Percentiles rank a stretch among this genome's conserved stretches.
Evolutionary conservation across 1,284 basidiomycete species (phyloP).

Genomic region (Cutaneotrichosporon dermatis): DNA sequence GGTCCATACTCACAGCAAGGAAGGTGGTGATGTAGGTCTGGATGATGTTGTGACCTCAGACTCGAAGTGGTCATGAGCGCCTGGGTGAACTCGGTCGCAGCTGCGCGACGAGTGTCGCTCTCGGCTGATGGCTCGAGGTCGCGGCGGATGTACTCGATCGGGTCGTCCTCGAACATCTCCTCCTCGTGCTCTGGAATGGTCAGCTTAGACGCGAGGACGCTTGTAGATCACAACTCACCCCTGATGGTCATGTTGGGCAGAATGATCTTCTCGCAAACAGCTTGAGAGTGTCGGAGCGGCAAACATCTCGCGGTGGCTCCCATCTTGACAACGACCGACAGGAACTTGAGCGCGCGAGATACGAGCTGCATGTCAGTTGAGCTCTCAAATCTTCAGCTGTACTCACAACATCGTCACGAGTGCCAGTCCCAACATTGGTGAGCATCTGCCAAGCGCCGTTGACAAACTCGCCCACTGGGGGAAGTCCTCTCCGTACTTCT

Average conservation of each 20-base stretch:
- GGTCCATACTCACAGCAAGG: slow-evolving; percentile 56
- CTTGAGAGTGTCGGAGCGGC: slow-evolving; percentile 64
- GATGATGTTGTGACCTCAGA: slow-evolving; percentile 77
- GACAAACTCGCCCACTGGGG: slow-evolving; percentile 74
- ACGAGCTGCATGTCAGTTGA: slow-evolving; percentile 60
- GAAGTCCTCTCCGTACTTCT: slow-evolving; percentile 86
- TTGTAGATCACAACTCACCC: slow-evolving; percentile 42
- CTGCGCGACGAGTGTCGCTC: slow-evolving; percentile 75
- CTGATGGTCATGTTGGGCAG: slow-evolving; percentile 86
- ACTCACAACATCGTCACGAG: slow-evolving; percentile 70
- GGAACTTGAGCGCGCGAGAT: slow-evolving; percentile 82
- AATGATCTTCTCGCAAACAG: slow-evolving; percentile 85
- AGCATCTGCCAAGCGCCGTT: slow-evolving; percentile 86
- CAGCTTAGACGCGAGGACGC: slow-evolving; percentile 1
- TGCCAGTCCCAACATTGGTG: slow-evolving; percentile 63
- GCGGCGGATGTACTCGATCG: slow-evolving; percentile 87
- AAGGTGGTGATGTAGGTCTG: slow-evolving; percentile 75
- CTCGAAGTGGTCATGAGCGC: slow-evolving; percentile 79
- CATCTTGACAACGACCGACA: slow-evolving; percentile 86
- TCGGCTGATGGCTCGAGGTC: slow-evolving; percentile 61
- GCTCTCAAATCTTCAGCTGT: background rate
- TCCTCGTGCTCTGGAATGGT: slow-evolving; percentile 67
- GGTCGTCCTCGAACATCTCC: slow-evolving; percentile 96
- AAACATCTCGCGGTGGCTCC: slow-evolving; percentile 68
- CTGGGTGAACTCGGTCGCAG: slow-evolving; percentile 87